These are phyloP conservation scores for Pseudevernia furfuracea DNA, from an alignment of 495 filamentous ascomycete species.

Conservation along the genomic window DNA sequence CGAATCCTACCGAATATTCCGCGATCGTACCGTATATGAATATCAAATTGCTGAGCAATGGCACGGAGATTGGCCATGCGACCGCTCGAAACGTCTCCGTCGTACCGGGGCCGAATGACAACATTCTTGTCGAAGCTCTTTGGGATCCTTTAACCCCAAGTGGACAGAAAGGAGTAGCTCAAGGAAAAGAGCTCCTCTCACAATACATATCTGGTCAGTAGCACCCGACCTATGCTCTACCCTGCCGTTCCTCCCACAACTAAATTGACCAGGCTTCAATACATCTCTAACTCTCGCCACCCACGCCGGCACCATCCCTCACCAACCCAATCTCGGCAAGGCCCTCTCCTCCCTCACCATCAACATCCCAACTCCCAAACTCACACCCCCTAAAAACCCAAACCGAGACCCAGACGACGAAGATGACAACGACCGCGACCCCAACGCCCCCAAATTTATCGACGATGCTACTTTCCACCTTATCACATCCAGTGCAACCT, in stretches of 20 bases:
- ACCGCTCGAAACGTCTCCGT: conserved; percentile 54
- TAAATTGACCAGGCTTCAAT: conserved; percentile 51
- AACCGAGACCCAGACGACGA: conserved; percentile 37
- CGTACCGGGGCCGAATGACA: conserved; percentile 60
- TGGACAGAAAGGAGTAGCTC: conserved; percentile 48
- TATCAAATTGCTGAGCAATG: conserved; percentile 65
- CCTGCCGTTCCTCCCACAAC: not conserved
- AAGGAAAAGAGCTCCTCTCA: conserved; percentile 67
- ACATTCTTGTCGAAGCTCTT: conserved; percentile 56
- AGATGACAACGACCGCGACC: conserved; percentile 36
- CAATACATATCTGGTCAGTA: conserved; percentile 73
- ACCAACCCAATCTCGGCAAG: conserved; percentile 61
- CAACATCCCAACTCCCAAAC: conserved; percentile 59
- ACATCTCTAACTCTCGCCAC: conserved; percentile 65
- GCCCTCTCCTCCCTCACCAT: conserved; percentile 62
- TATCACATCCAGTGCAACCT: conserved; percentile 76
- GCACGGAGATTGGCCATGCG: conserved; percentile 65
- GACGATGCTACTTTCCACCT: conserved; percentile 77
- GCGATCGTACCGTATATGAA: conserved; percentile 71
- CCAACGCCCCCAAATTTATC: conserved; percentile 57
- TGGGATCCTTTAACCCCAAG: conserved; percentile 63
- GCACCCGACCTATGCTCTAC: not conserved
- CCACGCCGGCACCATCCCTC: conserved; percentile 63
- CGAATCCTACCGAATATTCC: conserved; percentile 82
- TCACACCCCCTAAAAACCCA: conserved; percentile 47